Evolutionary conservation across 257 asterid genomes (phyloP), one percentile per base, ranked within the genome.

Genomic region (Solanum commersonii): DNA sequence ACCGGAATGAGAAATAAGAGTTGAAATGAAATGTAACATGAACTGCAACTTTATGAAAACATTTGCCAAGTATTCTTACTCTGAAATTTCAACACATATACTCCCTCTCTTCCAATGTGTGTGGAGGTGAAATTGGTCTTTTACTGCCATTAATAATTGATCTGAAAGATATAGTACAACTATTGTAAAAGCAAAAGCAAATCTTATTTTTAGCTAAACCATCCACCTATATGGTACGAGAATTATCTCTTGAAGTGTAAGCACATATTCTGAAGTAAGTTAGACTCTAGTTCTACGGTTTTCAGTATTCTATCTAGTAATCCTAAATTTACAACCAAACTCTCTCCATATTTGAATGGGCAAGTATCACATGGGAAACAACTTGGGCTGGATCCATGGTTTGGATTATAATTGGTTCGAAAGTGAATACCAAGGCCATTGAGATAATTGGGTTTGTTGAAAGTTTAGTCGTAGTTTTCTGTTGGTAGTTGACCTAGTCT

Each of bases 251-350:
- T 14, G 1, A 46, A 46, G 59, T 0, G 59, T 46, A 0, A 46
- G 7, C 0, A 46, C 0, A 46, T 46, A 46, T 46, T 46, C 0
- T 46, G 2, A 46, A 46, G 56, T 46, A 46, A 4, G 56, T 46
- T 14, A 5, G 59, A 14, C 59, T 14, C 3, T 46, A 59, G 5
- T 59, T 8, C 5, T 59, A 20, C 1, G 4, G 12, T 59, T 20
- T 59, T 56, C 3, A 3, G 4, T 40, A 2, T 10, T 42, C 59
- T 46, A 46, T 46, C 59, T 14, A 46, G 59, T 5, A 0, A 46
- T 46, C 59, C 0, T 46, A 0, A 46, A 46, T 46, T 46, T 0
- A 44, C 56, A 5, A 0, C 7, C 59, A 0, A 46, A 0, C 25
- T 59, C 1, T 56, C 65, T 18, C 65, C 0, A 56, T 52, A 52